Evolutionary conservation across 2,329 filamentous ascomycete species (phyloP).

Genomic region (Aureobasidium uvarum): DNA sequence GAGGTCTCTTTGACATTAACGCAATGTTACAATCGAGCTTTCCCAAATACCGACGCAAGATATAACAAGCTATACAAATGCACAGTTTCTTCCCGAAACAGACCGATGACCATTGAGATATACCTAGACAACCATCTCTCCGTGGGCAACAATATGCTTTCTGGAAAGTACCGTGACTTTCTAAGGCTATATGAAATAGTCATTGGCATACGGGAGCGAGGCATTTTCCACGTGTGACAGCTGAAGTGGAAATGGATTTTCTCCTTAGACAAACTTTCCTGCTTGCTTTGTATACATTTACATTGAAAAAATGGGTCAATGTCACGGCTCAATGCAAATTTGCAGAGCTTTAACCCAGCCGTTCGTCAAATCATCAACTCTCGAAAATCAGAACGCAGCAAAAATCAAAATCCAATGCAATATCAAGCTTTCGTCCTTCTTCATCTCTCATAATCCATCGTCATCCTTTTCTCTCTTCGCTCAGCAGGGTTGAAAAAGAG

Average conservation of each 20-base stretch:
- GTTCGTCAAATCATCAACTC: background rate
- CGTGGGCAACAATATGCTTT: background rate
- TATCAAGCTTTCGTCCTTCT: background rate
- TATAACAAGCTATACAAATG: too few species aligned
- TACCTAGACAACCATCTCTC: too few species aligned
- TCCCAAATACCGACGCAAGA: too few species aligned
- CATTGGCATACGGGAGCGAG: background rate
- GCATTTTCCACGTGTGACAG: background rate
- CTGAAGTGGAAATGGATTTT: background rate
- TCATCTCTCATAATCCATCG: background rate
- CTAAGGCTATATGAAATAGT: background rate
- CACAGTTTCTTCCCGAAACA: too few species aligned
- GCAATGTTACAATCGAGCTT: too few species aligned
- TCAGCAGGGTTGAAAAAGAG: background rate
- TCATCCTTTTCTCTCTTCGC: background rate
- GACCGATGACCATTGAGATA: too few species aligned
- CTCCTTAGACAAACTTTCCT: background rate
- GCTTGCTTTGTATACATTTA: background rate
- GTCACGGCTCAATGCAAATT: conserved; percentile 8
- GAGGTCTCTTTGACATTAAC: too few species aligned
- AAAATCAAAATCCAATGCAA: background rate
- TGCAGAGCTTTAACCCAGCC: background rate
- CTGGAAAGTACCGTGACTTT: background rate
- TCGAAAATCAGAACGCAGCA: background rate
- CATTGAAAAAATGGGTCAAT: background rate